These are phyloP conservation scores for Talaromyces piceae DNA, from an alignment of 2,329 filamentous ascomycete genomes.

Conservation along the genomic window DNA sequence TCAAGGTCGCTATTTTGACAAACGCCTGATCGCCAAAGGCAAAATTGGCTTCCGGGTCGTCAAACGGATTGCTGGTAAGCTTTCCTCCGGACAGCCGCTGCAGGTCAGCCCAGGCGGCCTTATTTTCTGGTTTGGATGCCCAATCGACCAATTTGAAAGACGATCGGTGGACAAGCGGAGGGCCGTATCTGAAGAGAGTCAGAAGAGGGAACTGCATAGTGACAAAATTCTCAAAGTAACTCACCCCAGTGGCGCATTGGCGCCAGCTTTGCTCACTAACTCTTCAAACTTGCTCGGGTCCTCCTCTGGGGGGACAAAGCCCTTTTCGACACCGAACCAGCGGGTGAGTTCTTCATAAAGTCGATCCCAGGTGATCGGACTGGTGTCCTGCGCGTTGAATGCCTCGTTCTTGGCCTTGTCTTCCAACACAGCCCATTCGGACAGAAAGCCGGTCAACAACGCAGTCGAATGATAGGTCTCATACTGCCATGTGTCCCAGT, in stretches of 20 bases:
- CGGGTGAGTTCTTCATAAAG: constrained; percentile 21
- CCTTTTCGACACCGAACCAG: constrained; percentile 18
- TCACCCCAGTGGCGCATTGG: constrained; percentile 13
- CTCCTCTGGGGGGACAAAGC: constrained; percentile 6
- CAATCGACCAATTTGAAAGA: constrained; percentile 1
- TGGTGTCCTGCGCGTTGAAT: constrained; percentile 23
- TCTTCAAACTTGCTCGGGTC: constrained; percentile 16
- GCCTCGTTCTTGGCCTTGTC: constrained; percentile 18
- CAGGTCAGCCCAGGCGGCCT: constrained; percentile 13
- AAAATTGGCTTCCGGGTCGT: constrained; percentile 17
- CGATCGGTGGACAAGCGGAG: background rate
- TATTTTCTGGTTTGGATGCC: constrained; percentile 14
- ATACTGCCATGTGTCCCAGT: constrained; percentile 15
- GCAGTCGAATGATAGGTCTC: constrained; percentile 17
- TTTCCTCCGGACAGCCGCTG: constrained; percentile 10
- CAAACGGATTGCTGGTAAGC: constrained; percentile 18
- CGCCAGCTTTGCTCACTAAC: constrained; percentile 11
- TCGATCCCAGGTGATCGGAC: constrained; percentile 18
- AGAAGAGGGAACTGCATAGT: background rate
- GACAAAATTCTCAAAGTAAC: background rate
- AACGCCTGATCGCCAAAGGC: constrained; percentile 17
- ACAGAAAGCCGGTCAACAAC: constrained; percentile 17
- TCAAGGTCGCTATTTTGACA: constrained; percentile 10
- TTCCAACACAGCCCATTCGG: constrained; percentile 23
- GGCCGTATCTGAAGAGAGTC: constrained; percentile 1